Evolutionary conservation across 805 yeast genomes (phyloP), one percentile per base, ranked within the genome.

Genomic region (Danielia oregonensis): DNA sequence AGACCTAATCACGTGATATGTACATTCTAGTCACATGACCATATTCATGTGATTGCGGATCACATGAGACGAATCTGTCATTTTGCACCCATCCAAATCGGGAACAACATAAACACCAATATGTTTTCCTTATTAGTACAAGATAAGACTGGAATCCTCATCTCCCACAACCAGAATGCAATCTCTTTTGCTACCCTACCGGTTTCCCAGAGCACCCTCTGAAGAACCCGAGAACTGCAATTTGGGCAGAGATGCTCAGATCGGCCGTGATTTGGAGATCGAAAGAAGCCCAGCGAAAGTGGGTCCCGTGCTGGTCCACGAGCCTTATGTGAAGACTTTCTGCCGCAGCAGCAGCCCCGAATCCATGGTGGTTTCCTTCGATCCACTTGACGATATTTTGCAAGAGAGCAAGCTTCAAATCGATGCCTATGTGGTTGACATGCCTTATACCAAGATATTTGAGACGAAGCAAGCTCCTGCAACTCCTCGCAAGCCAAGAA

Each of bases 321-420:
- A 26, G 16, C 57, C 57, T 2, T 36, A 44, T 14, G 37, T 40
- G 19, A 43, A 37, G 26, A 31, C 24, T 12, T 50, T 37, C 33
- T 23, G 29, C 25, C 24, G 19, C 10, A 33, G 32, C 2, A 34
- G 23, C 16, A 29, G 39, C 15, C 41, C 37, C 4, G 45, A 43
- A 21, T 22, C 23, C 13, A 24, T 41, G 10, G 21, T 35, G 4
- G 30, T 35, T 10, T 17, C 23, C 4, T 42, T 35, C 4, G 55
- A 54, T 26, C 61, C 61, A 2, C 43, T 58, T 14, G 46, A 43
- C 9, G 48, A 43, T n/a, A 36, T 58, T 19, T 42, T 57, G 5
- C 30, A 21, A 3, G 52, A 51, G 24, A 48, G 48, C 34, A 32
- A 37, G 31, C 30, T 31, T n/a, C 37, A 29, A 5, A 43, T 55